phyloP scores from a whole-genome alignment of 768 basidiomycete species.

The Xanthoconium stramineum region DNA sequence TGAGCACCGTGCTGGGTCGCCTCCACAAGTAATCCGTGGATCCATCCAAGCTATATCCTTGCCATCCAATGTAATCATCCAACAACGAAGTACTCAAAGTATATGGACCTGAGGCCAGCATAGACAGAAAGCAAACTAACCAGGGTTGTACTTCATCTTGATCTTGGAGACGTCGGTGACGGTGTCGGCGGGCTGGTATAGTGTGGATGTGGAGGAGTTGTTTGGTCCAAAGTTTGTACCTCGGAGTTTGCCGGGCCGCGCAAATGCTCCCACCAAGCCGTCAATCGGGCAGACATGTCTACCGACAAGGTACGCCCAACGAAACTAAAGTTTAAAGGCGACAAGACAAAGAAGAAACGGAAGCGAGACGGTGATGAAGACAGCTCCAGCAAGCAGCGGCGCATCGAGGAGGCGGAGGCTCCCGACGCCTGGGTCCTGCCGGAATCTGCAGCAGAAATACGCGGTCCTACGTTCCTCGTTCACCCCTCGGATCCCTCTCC shows the following conservation, averaged over 20 bases:
- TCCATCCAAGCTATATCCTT: conserved; percentile 41
- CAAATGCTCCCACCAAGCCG: neutral
- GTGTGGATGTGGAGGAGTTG: conserved; percentile 21
- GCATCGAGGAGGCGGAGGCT: conserved; percentile 57
- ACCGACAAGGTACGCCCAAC: conserved; percentile 57
- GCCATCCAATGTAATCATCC: conserved; percentile 54
- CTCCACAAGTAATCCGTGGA: conserved; percentile 10
- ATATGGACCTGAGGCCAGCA: conserved; percentile 15
- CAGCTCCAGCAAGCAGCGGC: conserved; percentile 42
- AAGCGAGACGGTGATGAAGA: conserved; percentile 56
- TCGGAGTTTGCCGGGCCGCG: conserved; percentile 23
- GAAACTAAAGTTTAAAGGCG: conserved; percentile 87
- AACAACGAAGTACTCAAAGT: conserved; percentile 26
- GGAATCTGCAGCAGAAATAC: conserved; percentile 66
- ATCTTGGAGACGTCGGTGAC: conserved; percentile 62
- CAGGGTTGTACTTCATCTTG: conserved; percentile 80
- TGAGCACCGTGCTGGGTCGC: conserved; percentile 31
- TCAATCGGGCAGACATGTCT: conserved; percentile 26
- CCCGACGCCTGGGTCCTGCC: conserved; percentile 81
- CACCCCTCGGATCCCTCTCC: conserved; percentile 81
- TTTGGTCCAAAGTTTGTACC: conserved; percentile 37
- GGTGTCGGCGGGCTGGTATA: conserved; percentile 37
- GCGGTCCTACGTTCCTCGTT: conserved; percentile 82
- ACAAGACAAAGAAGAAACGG: conserved; percentile 80
- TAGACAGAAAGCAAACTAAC: conserved; percentile 47